These are phyloP conservation scores for Phytophthora hybrid DNA, from an alignment of 352 stramenopile species.

Conservation along the genomic window DNA sequence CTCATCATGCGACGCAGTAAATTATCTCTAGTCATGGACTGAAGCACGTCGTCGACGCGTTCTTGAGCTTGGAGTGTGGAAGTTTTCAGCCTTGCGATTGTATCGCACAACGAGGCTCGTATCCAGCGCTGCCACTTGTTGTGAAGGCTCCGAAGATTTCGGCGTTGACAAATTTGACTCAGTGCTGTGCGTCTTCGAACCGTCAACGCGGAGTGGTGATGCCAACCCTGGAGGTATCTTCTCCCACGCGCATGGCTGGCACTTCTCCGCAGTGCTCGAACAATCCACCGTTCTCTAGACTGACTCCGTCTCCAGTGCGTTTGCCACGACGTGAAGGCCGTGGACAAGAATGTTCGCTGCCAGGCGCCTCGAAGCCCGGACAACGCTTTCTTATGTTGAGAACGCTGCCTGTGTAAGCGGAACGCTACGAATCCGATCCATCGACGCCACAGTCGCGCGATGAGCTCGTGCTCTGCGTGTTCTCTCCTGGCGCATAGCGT, in stretches of 20 bases:
- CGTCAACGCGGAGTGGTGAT: slow-evolving; percentile 8
- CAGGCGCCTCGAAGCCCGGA: slow-evolving; percentile 7
- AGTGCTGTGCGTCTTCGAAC: slow-evolving; percentile 18
- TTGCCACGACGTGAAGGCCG: slow-evolving; percentile 33
- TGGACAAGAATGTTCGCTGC: slow-evolving; percentile 18
- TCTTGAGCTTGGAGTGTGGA: slow-evolving; percentile 16
- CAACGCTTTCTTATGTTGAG: slow-evolving; percentile 24
- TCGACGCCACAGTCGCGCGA: slow-evolving; percentile 34
- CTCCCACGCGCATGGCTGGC: neutral
- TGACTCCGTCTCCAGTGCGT: slow-evolving; percentile 8
- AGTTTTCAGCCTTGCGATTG: slow-evolving; percentile 17
- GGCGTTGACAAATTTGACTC: slow-evolving; percentile 7
- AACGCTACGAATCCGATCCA: slow-evolving; percentile 30
- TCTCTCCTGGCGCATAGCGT: slow-evolving; percentile 2
- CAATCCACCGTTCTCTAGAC: slow-evolving; percentile 1
- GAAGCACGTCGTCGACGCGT: slow-evolving; percentile 16
- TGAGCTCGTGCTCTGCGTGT: slow-evolving; percentile 21
- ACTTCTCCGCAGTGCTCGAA: slow-evolving; percentile 10
- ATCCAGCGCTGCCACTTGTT: slow-evolving; percentile 28
- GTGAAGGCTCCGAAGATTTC: slow-evolving; percentile 1
- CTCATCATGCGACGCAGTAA: slow-evolving; percentile 15
- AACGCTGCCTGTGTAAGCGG: slow-evolving; percentile 21
- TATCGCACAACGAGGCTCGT: neutral
- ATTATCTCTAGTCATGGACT: neutral
- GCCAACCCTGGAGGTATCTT: slow-evolving; percentile 24